A percentile compares a stretch with the other conserved stretches of the same genome.
Conservation (phyloP, 129 eudicot species). For the Tagetes erecta region DNA sequence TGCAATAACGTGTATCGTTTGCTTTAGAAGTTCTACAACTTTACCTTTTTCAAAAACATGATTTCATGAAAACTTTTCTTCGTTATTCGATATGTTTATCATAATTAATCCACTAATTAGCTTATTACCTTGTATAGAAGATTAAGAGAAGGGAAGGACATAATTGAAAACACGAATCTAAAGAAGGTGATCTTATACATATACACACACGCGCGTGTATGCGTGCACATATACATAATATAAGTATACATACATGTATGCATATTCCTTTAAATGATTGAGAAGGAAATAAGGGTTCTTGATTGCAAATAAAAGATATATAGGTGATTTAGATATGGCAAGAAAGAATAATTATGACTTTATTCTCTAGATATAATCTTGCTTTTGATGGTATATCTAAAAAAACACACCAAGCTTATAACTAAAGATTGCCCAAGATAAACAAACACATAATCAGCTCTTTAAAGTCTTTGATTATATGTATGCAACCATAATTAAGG, state of each 20-base stretch:
- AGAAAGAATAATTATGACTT: background rate
- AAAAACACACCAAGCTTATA: slow-evolving; percentile 1
- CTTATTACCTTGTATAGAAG: background rate
- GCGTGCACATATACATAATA: too few relatives aligned
- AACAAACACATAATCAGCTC: background rate
- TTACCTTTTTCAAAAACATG: background rate
- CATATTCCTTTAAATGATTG: slow-evolving; percentile 14
- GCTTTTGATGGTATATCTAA: slow-evolving; percentile 15
- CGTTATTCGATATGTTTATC: background rate
- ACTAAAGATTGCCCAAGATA: slow-evolving; percentile 23
- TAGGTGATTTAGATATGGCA: slow-evolving; percentile 17
- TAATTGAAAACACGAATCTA: background rate
- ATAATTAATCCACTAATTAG: too few relatives aligned
- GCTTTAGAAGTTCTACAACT: slow-evolving; percentile 29
- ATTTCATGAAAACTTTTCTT: background rate
- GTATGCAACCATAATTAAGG: background rate
- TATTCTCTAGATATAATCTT: background rate
- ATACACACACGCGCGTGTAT: background rate
- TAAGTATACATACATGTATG: background rate
- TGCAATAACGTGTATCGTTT: slow-evolving; percentile 14
- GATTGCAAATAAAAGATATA: slow-evolving; percentile 9
- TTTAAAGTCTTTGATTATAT: background rate
- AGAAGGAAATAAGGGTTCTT: slow-evolving; percentile 24
- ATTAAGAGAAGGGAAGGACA: background rate
- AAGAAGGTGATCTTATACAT: background rate